phyloP scores from a whole-genome alignment of 306 rosid species.

The Cicer arietinum region DNA sequence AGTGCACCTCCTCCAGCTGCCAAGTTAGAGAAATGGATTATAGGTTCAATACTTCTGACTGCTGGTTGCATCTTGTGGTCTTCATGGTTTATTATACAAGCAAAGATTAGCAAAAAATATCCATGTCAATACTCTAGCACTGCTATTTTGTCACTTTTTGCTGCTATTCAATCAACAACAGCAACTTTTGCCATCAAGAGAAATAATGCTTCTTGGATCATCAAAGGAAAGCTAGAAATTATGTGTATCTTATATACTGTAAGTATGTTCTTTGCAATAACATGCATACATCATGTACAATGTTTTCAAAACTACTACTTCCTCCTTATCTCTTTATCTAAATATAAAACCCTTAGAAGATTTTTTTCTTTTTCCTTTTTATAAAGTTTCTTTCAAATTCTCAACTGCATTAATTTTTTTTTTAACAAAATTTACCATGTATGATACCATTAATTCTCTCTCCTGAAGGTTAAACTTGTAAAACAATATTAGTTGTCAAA shows the following conservation, averaged over 20 bases:
- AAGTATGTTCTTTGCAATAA: conserved; percentile 46
- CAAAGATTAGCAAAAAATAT: conserved; percentile 63
- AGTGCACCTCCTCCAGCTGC: conserved; percentile 33
- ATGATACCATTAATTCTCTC: no score
- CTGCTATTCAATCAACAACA: conserved; percentile 71
- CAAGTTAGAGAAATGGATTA: conserved; percentile 57
- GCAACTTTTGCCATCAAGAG: conserved; percentile 59
- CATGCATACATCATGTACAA: conserved; percentile 6
- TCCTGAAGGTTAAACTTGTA: no score
- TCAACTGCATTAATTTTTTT: no score
- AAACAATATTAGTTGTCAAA: no score
- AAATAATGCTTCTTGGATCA: conserved; percentile 56
- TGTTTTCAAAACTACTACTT: not conserved
- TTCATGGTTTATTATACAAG: conserved; percentile 91
- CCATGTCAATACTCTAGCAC: conserved; percentile 88
- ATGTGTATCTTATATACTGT: conserved; percentile 66
- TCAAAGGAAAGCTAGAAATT: conserved; percentile 70
- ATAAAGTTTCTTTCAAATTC: no score
- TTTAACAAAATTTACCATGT: no score
- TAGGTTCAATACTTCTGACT: conserved; percentile 64
- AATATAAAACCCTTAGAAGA: no score
- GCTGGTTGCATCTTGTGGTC: conserved; percentile 78
- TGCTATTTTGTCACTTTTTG: conserved; percentile 71
- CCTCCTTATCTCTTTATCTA: no score
- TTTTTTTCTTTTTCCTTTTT: no score